Conservation (phyloP, 352 stramenopile genomes). For the Phytophthora boehmeriae region DNA sequence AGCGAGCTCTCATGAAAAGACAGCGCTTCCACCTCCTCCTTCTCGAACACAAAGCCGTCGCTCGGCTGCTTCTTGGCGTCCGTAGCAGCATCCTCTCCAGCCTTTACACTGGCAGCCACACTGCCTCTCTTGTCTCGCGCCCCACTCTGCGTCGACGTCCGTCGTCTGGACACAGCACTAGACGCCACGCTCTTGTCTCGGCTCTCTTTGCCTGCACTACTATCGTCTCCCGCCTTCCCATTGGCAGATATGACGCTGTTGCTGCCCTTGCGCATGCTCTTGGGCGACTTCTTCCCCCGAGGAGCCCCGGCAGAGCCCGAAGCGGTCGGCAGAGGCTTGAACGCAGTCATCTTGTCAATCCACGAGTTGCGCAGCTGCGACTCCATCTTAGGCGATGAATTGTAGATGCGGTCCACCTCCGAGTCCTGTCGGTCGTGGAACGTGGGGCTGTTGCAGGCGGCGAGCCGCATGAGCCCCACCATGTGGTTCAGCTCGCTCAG, state of each 20-base stretch:
- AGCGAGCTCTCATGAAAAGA: constrained; percentile 74
- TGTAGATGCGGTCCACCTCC: constrained; percentile 90
- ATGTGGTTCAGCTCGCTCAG: constrained; percentile 87
- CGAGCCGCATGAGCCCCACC: constrained; percentile 81
- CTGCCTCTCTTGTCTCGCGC: constrained; percentile 32
- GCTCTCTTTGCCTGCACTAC: constrained; percentile 18
- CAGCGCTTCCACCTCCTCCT: constrained; percentile 65
- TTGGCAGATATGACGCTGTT: constrained; percentile 9
- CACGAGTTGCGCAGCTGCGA: constrained; percentile 87
- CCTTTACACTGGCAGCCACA: constrained; percentile 21
- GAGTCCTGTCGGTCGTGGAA: constrained; percentile 91
- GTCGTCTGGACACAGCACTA: constrained; percentile 25
- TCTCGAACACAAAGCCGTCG: constrained; percentile 73
- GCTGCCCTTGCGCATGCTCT: constrained; percentile 34
- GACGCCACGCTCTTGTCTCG: constrained; percentile 32
- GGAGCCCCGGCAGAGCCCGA: constrained; percentile 5
- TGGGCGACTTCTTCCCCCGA: constrained; percentile 56
- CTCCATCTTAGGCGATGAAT: constrained; percentile 90
- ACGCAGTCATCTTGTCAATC: constrained; percentile 87
- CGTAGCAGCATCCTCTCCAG: constrained; percentile 7
- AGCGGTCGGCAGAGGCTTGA: constrained; percentile 53
- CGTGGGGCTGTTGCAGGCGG: constrained; percentile 84
- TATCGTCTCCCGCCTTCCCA: constrained; percentile 22
- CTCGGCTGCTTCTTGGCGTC: constrained; percentile 30
- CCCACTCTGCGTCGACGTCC: constrained; percentile 31